Conservation (phyloP, 768 basidiomycete genomes). For the Lyophyllum atratum region DNA sequence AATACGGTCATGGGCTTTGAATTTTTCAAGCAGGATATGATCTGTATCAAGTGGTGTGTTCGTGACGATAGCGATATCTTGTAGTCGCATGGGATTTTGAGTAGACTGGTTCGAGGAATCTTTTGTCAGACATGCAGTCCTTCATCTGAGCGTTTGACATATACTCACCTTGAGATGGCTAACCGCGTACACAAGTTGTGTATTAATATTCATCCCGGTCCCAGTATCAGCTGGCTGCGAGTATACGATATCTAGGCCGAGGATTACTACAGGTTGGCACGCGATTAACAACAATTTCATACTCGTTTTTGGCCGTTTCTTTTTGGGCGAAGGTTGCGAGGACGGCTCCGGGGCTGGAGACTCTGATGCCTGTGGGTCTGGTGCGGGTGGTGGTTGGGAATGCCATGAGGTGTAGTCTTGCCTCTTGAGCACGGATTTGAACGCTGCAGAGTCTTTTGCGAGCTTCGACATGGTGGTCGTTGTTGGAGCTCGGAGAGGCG, state of each 20-base stretch:
- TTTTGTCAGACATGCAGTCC: background rate
- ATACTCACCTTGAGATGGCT: slow-evolving; percentile 71
- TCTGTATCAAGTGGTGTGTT: slow-evolving; percentile 79
- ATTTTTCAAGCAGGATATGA: slow-evolving; percentile 70
- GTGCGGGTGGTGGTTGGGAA: slow-evolving; percentile 53
- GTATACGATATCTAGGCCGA: slow-evolving; percentile 65
- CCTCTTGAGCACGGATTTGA: slow-evolving; percentile 63
- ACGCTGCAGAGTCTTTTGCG: slow-evolving; percentile 68
- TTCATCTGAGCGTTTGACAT: background rate
- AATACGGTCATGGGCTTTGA: slow-evolving; percentile 80
- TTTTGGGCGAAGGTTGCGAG: slow-evolving; percentile 41
- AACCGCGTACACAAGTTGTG: slow-evolving; percentile 84
- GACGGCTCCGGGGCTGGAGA: slow-evolving; percentile 24
- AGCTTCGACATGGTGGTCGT: slow-evolving; percentile 60
- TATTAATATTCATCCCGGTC: slow-evolving; percentile 79
- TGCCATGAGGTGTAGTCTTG: slow-evolving; percentile 81
- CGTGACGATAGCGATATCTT: slow-evolving; percentile 84
- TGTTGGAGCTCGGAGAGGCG: no score
- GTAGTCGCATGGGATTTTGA: slow-evolving; percentile 80
- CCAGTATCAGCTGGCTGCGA: slow-evolving; percentile 90
- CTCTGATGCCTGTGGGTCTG: slow-evolving; percentile 23
- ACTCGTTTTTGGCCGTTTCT: slow-evolving; percentile 72
- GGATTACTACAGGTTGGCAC: slow-evolving; percentile 13
- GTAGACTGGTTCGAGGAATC: slow-evolving; percentile 45
- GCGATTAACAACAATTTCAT: slow-evolving; percentile 27